Evolutionary conservation across 768 basidiomycete species (phyloP).

Genomic region (Mycena olivaceomarginata): DNA sequence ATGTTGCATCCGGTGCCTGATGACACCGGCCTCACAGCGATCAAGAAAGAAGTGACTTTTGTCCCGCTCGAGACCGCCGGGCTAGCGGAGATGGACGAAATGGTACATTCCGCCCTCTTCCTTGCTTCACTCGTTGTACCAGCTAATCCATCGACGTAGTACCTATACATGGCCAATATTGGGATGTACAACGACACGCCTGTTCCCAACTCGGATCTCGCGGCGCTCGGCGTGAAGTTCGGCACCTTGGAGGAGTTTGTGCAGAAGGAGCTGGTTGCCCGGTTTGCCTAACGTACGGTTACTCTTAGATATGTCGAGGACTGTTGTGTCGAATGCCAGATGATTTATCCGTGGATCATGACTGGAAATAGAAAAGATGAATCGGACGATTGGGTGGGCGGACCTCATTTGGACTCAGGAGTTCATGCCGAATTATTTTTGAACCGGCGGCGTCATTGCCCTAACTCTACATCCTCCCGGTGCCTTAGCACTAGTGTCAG

Average conservation of each 20-base stretch:
- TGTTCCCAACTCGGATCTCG: slow-evolving; percentile 52
- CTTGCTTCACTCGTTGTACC: neutral
- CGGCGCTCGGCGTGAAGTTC: slow-evolving; percentile 44
- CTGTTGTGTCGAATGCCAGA: too few species aligned
- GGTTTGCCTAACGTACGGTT: slow-evolving; percentile 1
- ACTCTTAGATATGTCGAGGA: too few species aligned
- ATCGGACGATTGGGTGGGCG: too few species aligned
- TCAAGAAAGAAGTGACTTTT: slow-evolving; percentile 53
- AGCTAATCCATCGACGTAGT: slow-evolving; percentile 38
- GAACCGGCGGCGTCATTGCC: too few species aligned
- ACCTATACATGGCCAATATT: slow-evolving; percentile 48
- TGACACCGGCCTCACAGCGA: slow-evolving; percentile 25
- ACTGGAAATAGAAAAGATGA: too few species aligned
- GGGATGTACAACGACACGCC: slow-evolving; percentile 44
- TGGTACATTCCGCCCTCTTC: slow-evolving; percentile 41
- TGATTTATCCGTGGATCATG: too few species aligned
- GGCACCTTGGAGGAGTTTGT: slow-evolving; percentile 39
- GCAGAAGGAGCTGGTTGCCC: slow-evolving; percentile 12
- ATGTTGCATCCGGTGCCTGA: too few species aligned
- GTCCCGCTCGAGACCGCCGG: slow-evolving; percentile 40
- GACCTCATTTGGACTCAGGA: too few species aligned
- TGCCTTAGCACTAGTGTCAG: too few species aligned
- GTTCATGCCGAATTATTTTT: too few species aligned
- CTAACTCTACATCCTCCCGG: too few species aligned
- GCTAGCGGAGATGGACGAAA: slow-evolving; percentile 48